Evolutionary conservation across 2,329 filamentous ascomycete genomes (phyloP).

Genomic region (Ampelomyces quisqualis): DNA sequence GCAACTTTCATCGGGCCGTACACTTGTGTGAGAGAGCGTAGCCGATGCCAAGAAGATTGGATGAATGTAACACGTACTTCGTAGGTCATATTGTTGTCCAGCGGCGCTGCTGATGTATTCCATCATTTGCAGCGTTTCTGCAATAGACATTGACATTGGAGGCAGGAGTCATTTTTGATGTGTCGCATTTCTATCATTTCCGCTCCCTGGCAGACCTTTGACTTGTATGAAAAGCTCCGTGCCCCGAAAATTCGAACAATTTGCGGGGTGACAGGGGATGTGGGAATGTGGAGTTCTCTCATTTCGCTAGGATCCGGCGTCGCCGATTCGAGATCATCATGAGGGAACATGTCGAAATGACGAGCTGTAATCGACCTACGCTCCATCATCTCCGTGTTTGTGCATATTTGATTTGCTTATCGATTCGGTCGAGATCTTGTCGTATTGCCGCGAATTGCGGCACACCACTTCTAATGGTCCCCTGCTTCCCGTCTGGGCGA

Average conservation of each 20-base stretch:
- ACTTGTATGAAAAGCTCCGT: slow-evolving; percentile 25
- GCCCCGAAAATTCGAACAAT: slow-evolving; percentile 26
- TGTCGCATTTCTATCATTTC: too few species aligned
- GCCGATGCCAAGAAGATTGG: background rate
- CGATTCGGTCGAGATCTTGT: slow-evolving; percentile 11
- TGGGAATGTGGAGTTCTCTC: slow-evolving; percentile 36
- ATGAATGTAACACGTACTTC: background rate
- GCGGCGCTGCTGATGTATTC: background rate
- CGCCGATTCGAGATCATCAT: slow-evolving; percentile 23
- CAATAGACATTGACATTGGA: too few species aligned
- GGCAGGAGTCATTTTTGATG: too few species aligned
- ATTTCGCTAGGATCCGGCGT: slow-evolving; percentile 41
- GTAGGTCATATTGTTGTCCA: too few species aligned
- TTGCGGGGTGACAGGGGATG: slow-evolving; percentile 31
- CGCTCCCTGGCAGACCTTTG: slow-evolving; percentile 16
- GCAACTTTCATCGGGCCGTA: too few species aligned
- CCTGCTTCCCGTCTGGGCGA: slow-evolving; percentile 42
- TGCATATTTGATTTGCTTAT: slow-evolving; percentile 13
- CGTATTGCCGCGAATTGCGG: slow-evolving; percentile 23
- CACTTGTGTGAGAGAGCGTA: background rate
- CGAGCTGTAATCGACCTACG: slow-evolving; percentile 7
- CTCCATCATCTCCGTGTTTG: slow-evolving; percentile 8
- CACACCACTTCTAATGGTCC: slow-evolving; percentile 32
- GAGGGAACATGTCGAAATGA: slow-evolving; percentile 11
- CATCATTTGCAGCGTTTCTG: too few species aligned